phyloP scores from a whole-genome alignment of 1,284 basidiomycete genomes.

The Boletus sp. region DNA sequence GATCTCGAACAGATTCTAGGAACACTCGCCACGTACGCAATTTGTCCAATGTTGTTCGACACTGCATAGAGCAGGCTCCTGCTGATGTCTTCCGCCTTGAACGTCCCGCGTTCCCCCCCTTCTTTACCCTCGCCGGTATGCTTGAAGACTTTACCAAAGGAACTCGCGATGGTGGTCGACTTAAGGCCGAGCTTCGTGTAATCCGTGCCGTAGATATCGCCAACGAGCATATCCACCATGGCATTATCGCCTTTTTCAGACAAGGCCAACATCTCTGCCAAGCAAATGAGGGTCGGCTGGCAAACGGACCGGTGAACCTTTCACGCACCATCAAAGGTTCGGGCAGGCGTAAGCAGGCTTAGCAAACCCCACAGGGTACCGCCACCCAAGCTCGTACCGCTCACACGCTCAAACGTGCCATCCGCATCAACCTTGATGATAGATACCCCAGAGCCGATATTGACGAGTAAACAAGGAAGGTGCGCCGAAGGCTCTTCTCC shows the following conservation, averaged over 20 bases:
- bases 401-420: conserved; percentile 95
- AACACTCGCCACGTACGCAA: conserved; percentile 75
- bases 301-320: conserved; percentile 12
- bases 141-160: conserved; percentile 98
- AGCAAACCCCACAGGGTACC: conserved; percentile 99
- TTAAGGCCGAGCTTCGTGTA: conserved; percentile 95
- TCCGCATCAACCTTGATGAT: conserved; percentile 98
- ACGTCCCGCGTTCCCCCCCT: conserved; percentile 60
- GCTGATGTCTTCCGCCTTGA: conserved; percentile 94
- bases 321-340: conserved; percentile 88
- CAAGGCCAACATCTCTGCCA: conserved; percentile 91
- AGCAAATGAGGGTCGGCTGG: conserved; percentile 16
- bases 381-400: conserved; percentile 97
- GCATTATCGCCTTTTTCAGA: conserved; percentile 95
- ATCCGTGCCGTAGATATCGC: conserved; percentile 98
- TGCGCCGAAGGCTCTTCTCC: conserved; percentile 74
- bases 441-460: conserved; percentile 97
- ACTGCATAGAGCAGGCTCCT: conserved; percentile 94
- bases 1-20: conserved; percentile 2
- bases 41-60: conserved; percentile 99
- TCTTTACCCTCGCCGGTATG: conserved; percentile 63
- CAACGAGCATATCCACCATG: conserved; percentile 97
- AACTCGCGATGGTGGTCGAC: conserved; percentile 96
- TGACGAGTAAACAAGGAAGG: conserved; percentile 95
- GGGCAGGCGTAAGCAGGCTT: conserved; percentile 94